These are phyloP conservation scores for Botrytis squamosa DNA, from an alignment of 2,329 filamentous ascomycete species.

Conservation along the genomic window DNA sequence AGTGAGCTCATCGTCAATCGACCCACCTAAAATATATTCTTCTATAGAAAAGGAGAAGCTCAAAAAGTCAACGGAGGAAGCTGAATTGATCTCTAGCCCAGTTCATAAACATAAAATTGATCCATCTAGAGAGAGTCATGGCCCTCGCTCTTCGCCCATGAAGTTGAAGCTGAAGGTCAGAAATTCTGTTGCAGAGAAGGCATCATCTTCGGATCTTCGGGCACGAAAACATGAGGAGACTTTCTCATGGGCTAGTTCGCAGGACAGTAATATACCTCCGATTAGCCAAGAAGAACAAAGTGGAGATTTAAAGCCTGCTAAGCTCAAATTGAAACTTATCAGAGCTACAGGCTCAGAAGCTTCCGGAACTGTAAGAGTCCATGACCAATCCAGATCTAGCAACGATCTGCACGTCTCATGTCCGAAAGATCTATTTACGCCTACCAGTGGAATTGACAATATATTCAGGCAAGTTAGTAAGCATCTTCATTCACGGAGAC, in stretches of 20 bases:
- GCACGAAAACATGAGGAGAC: slow-evolving; percentile 32
- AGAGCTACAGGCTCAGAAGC: slow-evolving; percentile 34
- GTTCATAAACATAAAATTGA: background rate
- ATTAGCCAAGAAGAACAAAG: slow-evolving; percentile 16
- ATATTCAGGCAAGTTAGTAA: slow-evolving; percentile 37
- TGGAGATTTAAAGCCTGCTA: slow-evolving; percentile 27
- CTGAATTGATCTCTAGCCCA: background rate
- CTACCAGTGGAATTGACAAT: slow-evolving; percentile 33
- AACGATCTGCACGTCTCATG: slow-evolving; percentile 33
- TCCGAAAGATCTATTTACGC: slow-evolving; percentile 38
- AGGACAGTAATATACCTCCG: slow-evolving; percentile 20
- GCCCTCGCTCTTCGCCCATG: slow-evolving; percentile 21
- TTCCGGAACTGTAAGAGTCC: slow-evolving; percentile 36
- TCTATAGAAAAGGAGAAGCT: background rate
- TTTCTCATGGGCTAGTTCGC: slow-evolving; percentile 29
- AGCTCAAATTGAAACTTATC: slow-evolving; percentile 36
- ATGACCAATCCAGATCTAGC: slow-evolving; percentile 27
- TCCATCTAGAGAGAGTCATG: background rate
- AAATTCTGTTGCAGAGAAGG: slow-evolving; percentile 23
- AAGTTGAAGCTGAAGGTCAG: slow-evolving; percentile 30
- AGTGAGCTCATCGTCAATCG: background rate
- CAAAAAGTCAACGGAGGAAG: background rate
- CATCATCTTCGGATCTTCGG: slow-evolving; percentile 26
- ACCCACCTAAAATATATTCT: background rate
- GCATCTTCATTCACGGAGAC: slow-evolving; percentile 33